Evolutionary conservation across 768 basidiomycete species (phyloP).

Genomic region (Naganishia vishniacii): DNA sequence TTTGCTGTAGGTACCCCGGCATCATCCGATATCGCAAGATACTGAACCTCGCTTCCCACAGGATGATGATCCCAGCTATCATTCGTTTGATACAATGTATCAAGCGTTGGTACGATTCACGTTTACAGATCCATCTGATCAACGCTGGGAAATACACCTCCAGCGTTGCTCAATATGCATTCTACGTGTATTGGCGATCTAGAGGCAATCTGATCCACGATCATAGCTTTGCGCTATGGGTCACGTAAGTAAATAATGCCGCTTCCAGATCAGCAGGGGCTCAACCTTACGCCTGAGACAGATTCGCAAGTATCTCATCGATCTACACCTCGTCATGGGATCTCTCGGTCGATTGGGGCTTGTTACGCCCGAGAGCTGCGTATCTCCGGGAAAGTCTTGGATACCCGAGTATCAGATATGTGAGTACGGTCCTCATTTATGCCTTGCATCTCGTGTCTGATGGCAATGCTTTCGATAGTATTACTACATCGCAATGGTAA

Average conservation of each 20-base stretch:
- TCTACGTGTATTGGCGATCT: constrained; percentile 70
- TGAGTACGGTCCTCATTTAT: background rate
- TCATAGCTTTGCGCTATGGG: constrained; percentile 61
- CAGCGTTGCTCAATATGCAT: constrained; percentile 61
- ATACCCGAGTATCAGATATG: constrained; percentile 18
- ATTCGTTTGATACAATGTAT: constrained; percentile 79
- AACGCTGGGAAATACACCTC: constrained; percentile 82
- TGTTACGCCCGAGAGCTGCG: constrained; percentile 59
- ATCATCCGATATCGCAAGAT: too few species aligned
- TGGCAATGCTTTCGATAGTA: background rate
- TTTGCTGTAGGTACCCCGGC: constrained; percentile 17
- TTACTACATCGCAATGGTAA: constrained; percentile 50
- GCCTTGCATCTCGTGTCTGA: background rate
- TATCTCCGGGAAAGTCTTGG: constrained; percentile 56
- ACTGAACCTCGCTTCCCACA: constrained; percentile 57
- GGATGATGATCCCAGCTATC: constrained; percentile 61
- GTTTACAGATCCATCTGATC: constrained; percentile 68
- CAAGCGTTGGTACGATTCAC: constrained; percentile 76
- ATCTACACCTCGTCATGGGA: constrained; percentile 78
- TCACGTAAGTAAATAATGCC: constrained; percentile 35
- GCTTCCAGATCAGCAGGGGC: background rate
- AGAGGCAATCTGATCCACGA: constrained; percentile 51
- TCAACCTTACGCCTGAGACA: background rate
- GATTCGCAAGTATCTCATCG: constrained; percentile 56
- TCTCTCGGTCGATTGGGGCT: constrained; percentile 83